A percentile compares a stretch with the other conserved stretches of the same genome.
phyloP scores from a whole-genome alignment of 1,284 basidiomycete species.

The Golubevia pallescens region DNA sequence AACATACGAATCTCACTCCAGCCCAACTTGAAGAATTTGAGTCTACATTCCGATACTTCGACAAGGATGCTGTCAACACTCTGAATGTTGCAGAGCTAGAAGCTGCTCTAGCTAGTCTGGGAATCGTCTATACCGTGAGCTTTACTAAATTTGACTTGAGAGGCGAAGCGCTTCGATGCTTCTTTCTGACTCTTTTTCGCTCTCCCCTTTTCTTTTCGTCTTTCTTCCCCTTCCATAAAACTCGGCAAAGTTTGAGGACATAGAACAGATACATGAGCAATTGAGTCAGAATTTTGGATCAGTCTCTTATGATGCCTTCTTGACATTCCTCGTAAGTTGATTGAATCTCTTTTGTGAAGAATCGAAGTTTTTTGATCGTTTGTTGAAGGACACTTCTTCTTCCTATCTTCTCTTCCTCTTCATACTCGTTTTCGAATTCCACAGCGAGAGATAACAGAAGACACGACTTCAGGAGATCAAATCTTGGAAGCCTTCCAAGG shows the following conservation, averaged over 20 bases:
- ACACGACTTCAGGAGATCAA: conserved; percentile 90
- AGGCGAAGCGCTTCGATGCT: background rate
- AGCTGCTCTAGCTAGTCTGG: conserved; percentile 89
- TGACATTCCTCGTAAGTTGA: conserved; percentile 79
- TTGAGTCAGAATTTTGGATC: conserved; percentile 84
- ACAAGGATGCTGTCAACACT: conserved; percentile 87
- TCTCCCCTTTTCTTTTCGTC: conserved; percentile 1
- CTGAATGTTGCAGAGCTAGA: conserved; percentile 84
- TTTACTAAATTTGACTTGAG: background rate
- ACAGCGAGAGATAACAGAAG: conserved; percentile 76
- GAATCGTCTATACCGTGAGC: conserved; percentile 77
- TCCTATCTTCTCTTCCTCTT: conserved; percentile 2
- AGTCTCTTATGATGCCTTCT: conserved; percentile 91
- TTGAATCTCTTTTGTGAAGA: background rate
- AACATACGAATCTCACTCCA: conserved; percentile 89
- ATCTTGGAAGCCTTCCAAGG: conserved; percentile 91
- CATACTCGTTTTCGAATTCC: background rate
- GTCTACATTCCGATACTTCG: conserved; percentile 95
- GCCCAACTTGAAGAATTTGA: conserved; percentile 97
- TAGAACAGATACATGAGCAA: conserved; percentile 83
- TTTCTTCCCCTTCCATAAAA: too few relatives aligned
- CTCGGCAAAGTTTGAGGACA: conserved; percentile 84
- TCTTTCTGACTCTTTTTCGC: background rate
- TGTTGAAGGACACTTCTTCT: background rate
- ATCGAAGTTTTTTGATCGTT: background rate